Evolutionary conservation across 148 eudicot genomes (phyloP), one percentile per base, ranked within the genome.

Genomic region (Rhododendron simsii): DNA sequence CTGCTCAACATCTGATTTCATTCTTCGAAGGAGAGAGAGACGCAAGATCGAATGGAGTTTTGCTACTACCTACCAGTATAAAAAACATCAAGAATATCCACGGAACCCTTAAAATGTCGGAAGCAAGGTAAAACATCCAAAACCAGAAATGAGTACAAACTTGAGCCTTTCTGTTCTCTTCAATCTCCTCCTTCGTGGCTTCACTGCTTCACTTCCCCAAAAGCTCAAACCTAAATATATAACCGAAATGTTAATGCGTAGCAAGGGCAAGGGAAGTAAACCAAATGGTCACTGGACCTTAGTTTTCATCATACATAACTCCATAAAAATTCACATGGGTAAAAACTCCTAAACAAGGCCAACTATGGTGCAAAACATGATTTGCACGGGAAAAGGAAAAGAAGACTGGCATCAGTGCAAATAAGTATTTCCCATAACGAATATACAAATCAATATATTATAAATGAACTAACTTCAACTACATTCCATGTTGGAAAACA

Each of bases 21-120:
- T 86, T 90, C 99, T 93, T 76, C 99, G 92, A 33, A 98, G 95
- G 69, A 98, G 94, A 89, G 95, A 98, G 21, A 98, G 99, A 30
- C 98, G 96, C 91, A 98, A 88, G 81, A 98, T 98, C 50, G 92
- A 91, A 92, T 95, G 99, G 84, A 98, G 96, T 88, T 98, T 98
- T 77, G 95, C 93, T 83, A 98, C 97, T 87, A 98, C 95, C 98
- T 95, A 90, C 78, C 86, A 84, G 79, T 35, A 44, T 28, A 50
- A 83, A 87, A 78, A 75, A 21, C 11, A 41, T 45, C 10, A 13
- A 51, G 73, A 4, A 83, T 16, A 84, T 26, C n/a, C 26, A 50
- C 15, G 18, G 4, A 78, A 63, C 55, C 20, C 61, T 71, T 71
- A 12, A 79, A 67, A 37, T 51, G 28, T 20, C 23, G 37, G 39